phyloP scores from a whole-genome alignment of 2,329 filamentous ascomycete species.

The Cladosporium sp. region DNA sequence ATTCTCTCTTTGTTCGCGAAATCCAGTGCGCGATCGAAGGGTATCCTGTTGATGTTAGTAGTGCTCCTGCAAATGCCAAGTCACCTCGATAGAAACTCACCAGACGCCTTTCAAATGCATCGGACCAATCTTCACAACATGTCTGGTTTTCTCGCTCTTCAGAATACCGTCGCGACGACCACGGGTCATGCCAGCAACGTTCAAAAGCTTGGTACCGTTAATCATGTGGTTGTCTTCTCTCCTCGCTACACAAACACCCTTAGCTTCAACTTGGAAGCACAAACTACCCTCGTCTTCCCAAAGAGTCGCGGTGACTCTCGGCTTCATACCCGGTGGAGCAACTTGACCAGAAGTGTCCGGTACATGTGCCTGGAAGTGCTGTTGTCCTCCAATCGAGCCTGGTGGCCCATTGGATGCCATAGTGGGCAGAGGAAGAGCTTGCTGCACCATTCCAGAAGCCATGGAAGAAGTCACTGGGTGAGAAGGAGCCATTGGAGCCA shows the following conservation, averaged over 20 bases:
- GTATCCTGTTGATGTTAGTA: slow-evolving; percentile 64
- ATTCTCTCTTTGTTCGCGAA: slow-evolving; percentile 99
- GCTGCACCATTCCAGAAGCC: slow-evolving; percentile 60
- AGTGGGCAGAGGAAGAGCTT: slow-evolving; percentile 60
- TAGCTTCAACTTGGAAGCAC: slow-evolving; percentile 95
- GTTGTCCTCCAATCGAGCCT: slow-evolving; percentile 18
- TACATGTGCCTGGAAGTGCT: slow-evolving; percentile 39
- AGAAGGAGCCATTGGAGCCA: slow-evolving; percentile 71
- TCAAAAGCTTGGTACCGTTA: slow-evolving; percentile 93
- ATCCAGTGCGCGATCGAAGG: slow-evolving; percentile 93
- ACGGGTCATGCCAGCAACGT: slow-evolving; percentile 96
- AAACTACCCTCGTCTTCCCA: slow-evolving; percentile 98
- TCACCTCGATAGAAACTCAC: slow-evolving; percentile 52
- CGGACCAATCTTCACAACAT: slow-evolving; percentile 97
- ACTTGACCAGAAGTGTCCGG: slow-evolving; percentile 83
- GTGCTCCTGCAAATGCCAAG: neutral
- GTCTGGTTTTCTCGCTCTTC: slow-evolving; percentile 94
- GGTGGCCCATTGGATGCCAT: slow-evolving; percentile 24
- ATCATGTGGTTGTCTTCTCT: slow-evolving; percentile 99
- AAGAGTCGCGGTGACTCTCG: slow-evolving; percentile 87
- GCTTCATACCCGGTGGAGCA: slow-evolving; percentile 91
- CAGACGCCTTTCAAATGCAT: slow-evolving; percentile 99
- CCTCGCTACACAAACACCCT: slow-evolving; percentile 90
- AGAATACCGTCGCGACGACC: slow-evolving; percentile 92
- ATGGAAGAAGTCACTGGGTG: slow-evolving; percentile 69